Percentiles rank a stretch among this genome's conserved stretches.
Evolutionary conservation across 352 stramenopile species (phyloP).

Genomic region (Globisporangium parvum): DNA sequence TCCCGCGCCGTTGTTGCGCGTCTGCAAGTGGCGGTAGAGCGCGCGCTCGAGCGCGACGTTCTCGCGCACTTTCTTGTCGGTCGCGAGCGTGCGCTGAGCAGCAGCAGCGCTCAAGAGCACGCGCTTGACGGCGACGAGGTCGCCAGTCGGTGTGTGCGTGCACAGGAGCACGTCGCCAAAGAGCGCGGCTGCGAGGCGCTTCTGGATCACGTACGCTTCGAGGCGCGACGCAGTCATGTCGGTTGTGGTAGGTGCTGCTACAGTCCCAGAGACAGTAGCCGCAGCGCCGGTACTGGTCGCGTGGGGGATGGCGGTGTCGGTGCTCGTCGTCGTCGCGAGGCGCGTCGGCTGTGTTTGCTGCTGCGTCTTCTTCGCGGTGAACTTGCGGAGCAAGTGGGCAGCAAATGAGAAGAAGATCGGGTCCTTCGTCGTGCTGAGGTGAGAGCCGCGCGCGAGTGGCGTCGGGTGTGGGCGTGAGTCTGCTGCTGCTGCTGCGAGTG

Average conservation of each 20-base stretch:
- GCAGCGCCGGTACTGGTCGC: neutral
- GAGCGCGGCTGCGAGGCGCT: constrained; percentile 60
- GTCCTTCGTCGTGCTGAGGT: constrained; percentile 4
- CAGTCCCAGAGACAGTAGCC: neutral
- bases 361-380: constrained; percentile 3
- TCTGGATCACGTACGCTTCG: constrained; percentile 81
- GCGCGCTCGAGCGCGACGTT: constrained; percentile 75
- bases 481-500: neutral
- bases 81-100: constrained; percentile 51
- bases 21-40: constrained; percentile 55
- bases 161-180: constrained; percentile 81
- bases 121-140: constrained; percentile 74
- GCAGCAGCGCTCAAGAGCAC: constrained; percentile 59
- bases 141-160: constrained; percentile 49
- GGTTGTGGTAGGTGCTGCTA: neutral
- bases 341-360: constrained; percentile 5
- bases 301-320: neutral
- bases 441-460: neutral
- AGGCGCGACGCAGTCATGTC: constrained; percentile 36
- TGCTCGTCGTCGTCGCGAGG: neutral
- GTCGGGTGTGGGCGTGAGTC: neutral
- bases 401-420: constrained; percentile 13
- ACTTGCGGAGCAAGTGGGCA: constrained; percentile 14
- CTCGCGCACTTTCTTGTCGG: constrained; percentile 71
- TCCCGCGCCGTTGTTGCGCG: constrained; percentile 48